Conservation (phyloP, 208 protist species). For the Porcisia deanei region DNA sequence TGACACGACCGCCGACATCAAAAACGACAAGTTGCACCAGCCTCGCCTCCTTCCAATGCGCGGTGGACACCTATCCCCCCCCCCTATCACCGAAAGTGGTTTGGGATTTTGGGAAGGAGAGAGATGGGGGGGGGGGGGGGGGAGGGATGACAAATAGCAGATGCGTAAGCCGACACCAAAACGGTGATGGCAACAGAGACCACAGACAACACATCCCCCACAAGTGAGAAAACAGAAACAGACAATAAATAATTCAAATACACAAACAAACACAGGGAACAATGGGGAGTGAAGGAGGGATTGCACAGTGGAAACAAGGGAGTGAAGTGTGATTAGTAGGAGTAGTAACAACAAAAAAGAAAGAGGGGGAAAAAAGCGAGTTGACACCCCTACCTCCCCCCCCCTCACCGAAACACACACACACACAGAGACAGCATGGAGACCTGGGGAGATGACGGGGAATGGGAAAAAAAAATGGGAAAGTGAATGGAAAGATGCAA, state of each 20-base stretch:
- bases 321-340: no score
- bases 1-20: neutral
- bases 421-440: neutral
- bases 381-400: neutral
- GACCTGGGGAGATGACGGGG: neutral
- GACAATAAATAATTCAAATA: no score
- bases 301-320: no score
- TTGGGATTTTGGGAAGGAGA: neutral
- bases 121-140: no score
- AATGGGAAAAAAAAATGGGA: neutral
- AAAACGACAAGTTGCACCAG: neutral
- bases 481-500: neutral
- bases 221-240: neutral
- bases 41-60: neutral
- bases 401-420: neutral
- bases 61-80: neutral
- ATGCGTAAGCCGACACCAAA: no score
- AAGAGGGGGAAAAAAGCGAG: no score
- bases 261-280: neutral
- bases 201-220: no score
- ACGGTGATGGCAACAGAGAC: no score
- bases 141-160: no score
- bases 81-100: neutral
- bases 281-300: neutral
- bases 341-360: neutral